phyloP scores from a whole-genome alignment of 2,329 filamentous ascomycete species.

The Alternaria infectoria region DNA sequence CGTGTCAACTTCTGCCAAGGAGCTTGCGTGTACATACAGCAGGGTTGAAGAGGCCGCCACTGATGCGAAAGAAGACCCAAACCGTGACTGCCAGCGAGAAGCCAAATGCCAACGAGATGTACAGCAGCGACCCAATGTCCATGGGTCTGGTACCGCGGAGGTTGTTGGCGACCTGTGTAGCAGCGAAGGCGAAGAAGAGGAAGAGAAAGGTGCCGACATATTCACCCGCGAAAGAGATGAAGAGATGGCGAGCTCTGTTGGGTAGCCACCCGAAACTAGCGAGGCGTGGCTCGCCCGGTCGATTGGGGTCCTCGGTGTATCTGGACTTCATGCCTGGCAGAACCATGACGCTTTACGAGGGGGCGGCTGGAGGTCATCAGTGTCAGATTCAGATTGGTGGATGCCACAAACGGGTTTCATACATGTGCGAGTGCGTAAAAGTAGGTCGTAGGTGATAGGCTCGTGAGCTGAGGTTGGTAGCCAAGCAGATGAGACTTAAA shows the following conservation, averaged over 20 bases:
- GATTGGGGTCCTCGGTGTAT: slow-evolving; percentile 41
- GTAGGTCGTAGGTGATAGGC: not conserved
- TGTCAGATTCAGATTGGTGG: not conserved
- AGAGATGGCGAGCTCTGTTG: slow-evolving; percentile 50
- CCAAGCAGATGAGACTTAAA: not conserved
- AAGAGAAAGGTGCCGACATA: slow-evolving; percentile 50
- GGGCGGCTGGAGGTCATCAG: slow-evolving; percentile 3
- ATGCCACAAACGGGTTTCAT: not conserved
- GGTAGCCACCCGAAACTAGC: slow-evolving; percentile 52
- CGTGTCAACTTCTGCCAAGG: fast-evolving
- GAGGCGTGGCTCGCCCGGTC: slow-evolving; percentile 47
- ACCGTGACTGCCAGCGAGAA: slow-evolving; percentile 49
- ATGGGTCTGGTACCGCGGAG: slow-evolving; percentile 30
- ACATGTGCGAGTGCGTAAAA: not conserved
- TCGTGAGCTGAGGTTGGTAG: not conserved
- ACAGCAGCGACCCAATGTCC: slow-evolving; percentile 37
- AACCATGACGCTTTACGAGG: slow-evolving; percentile 44
- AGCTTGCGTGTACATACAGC: slow-evolving; percentile 37
- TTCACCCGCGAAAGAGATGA: slow-evolving; percentile 55
- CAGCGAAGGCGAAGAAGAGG: slow-evolving; percentile 50
- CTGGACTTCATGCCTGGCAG: slow-evolving; percentile 48
- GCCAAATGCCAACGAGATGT: slow-evolving; percentile 47
- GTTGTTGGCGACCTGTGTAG: slow-evolving; percentile 48
- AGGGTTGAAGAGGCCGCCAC: slow-evolving; percentile 49
- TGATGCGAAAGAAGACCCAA: slow-evolving; percentile 51